Evolutionary conservation across 2,329 filamentous ascomycete species (phyloP).

Genomic region (Penicillium sclerotiorum): DNA sequence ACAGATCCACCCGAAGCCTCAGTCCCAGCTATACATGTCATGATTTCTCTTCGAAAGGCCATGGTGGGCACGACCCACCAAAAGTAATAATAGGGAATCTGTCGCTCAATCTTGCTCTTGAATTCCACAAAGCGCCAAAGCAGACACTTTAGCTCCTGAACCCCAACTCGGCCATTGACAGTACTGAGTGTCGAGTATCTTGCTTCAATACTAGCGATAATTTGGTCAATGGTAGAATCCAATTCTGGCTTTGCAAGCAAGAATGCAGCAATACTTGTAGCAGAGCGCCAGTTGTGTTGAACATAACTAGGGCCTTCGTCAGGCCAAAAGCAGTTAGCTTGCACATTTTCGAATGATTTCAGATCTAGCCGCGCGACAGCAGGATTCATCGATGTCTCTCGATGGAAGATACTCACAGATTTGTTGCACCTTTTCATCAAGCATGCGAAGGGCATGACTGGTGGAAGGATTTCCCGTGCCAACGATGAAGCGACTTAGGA

Average conservation of each 20-base stretch:
- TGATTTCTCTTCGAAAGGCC: constrained; percentile 3
- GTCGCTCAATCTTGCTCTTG: constrained; percentile 23
- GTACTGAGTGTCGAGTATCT: too few species aligned
- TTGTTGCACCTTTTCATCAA: constrained; percentile 7
- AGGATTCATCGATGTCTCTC: too few species aligned
- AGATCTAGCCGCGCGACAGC: too few species aligned
- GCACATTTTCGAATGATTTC: too few species aligned
- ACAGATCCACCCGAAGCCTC: neutral
- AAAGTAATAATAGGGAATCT: constrained; percentile 18
- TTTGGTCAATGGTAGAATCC: neutral
- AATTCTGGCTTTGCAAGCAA: neutral
- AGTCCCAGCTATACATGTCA: constrained; percentile 3
- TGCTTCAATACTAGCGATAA: constrained; percentile 2
- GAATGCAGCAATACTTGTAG: constrained; percentile 17
- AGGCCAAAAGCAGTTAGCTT: neutral
- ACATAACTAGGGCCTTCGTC: constrained; percentile 17
- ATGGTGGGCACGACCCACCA: constrained; percentile 6
- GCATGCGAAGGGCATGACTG: neutral
- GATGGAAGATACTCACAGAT: too few species aligned
- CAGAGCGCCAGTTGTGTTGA: constrained; percentile 21
- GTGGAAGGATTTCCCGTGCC: neutral
- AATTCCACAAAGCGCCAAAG: constrained; percentile 17
- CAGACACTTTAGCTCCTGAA: constrained; percentile 7
- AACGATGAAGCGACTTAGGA: constrained; percentile 4
- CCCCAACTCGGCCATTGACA: too few species aligned